Conservation (phyloP, 2,329 filamentous ascomycete genomes). For the Pezicula rhizophila region DNA sequence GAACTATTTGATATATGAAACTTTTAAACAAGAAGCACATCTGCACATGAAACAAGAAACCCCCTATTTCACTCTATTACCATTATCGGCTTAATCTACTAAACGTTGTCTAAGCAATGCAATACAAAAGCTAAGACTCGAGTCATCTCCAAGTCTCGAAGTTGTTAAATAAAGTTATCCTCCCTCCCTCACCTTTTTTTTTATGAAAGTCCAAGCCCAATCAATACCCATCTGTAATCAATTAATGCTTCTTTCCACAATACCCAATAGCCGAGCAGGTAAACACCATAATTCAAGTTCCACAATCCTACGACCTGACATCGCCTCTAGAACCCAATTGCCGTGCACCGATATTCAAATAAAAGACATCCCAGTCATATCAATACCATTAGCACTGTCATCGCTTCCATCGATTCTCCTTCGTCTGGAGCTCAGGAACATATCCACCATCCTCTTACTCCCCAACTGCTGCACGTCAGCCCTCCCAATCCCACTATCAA, state of each 20-base stretch:
- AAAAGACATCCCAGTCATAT: background rate
- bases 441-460: slow-evolving; percentile 47
- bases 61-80: no score
- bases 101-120: no score
- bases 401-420: slow-evolving; percentile 35
- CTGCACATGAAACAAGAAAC: no score
- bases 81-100: no score
- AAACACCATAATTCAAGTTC: no score
- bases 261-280: background rate
- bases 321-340: background rate
- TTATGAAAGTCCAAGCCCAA: background rate
- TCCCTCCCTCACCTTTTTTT: no score
- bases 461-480: slow-evolving; percentile 33
- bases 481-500: slow-evolving; percentile 11
- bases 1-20: no score
- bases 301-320: no score
- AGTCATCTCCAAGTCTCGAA: no score
- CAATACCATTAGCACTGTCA: slow-evolving; percentile 19
- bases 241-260: background rate
- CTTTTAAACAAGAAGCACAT: no score
- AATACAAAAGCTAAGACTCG: no score
- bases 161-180: no score
- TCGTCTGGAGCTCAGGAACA: slow-evolving; percentile 45
- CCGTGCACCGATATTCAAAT: slow-evolving; percentile 1
- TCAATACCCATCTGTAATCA: background rate